Conservation (phyloP, 2,329 filamentous ascomycete species). For the Endocalyx cinctus region DNA sequence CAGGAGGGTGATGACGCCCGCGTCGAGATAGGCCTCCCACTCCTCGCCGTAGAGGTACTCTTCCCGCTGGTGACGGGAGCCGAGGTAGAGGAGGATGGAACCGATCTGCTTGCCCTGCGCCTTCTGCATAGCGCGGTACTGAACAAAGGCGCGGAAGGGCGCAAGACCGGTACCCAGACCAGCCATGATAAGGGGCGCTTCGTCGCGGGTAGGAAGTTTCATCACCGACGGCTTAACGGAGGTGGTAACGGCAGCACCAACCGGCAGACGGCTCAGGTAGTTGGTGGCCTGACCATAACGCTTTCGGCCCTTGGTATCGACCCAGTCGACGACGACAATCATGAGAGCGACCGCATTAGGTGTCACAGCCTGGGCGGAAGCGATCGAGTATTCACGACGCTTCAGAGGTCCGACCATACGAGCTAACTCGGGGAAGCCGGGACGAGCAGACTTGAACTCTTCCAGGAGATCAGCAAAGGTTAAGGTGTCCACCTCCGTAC, state of each 20-base stretch:
- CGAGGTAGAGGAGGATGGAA: constrained; percentile 90
- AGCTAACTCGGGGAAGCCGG: constrained; percentile 80
- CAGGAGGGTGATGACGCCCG: constrained; percentile 89
- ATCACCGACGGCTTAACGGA: constrained; percentile 98
- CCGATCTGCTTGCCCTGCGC: constrained; percentile 95
- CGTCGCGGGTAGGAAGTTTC: constrained; percentile 88
- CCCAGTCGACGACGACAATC: constrained; percentile 97
- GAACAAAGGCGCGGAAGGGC: constrained; percentile 98
- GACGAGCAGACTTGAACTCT: constrained; percentile 86
- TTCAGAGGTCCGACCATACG: constrained; percentile 89
- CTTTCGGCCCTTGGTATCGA: constrained; percentile 79
- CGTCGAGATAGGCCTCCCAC: constrained; percentile 96
- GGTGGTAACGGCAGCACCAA: constrained; percentile 78
- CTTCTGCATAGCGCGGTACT: constrained; percentile 97
- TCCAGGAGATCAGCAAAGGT: constrained; percentile 88
- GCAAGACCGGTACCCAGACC: constrained; percentile 96
- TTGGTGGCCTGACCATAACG: constrained; percentile 91
- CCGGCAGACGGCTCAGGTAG: constrained; percentile 72
- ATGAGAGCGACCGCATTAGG: constrained; percentile 87
- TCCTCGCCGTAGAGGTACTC: constrained; percentile 99
- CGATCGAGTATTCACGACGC: constrained; percentile 97
- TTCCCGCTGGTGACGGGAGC: constrained; percentile 93
- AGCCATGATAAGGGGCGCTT: constrained; percentile 96
- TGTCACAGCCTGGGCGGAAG: constrained; percentile 91
- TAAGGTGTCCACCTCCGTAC: constrained; percentile 83